Evolutionary conservation across 768 basidiomycete species (phyloP).

Genomic region (Coprinellus aureogranulatus): DNA sequence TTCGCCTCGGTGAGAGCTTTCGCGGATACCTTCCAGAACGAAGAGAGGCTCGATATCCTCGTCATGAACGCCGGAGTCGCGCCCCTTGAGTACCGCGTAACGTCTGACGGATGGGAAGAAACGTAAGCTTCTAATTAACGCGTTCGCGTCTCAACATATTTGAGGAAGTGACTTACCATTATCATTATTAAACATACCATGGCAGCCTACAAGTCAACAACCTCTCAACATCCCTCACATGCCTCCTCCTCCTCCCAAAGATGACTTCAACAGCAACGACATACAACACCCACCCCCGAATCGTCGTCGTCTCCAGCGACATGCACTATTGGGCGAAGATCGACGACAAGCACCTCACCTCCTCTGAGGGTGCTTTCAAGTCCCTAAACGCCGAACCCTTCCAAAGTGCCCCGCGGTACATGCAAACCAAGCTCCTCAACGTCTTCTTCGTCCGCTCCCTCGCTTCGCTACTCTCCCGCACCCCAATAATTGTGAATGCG

Average conservation of each 20-base stretch:
- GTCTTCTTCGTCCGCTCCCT: slow-evolving; percentile 40
- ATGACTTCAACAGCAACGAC: slow-evolving; percentile 33
- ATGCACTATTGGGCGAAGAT: slow-evolving; percentile 29
- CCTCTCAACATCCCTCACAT: slow-evolving; percentile 35
- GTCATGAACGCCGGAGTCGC: slow-evolving; percentile 41
- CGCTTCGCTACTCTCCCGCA: slow-evolving; percentile 25
- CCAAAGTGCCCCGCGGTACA: no score
- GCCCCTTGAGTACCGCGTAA: slow-evolving; percentile 11
- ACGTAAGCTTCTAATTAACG: slow-evolving; percentile 26
- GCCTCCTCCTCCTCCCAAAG: slow-evolving; percentile 38
- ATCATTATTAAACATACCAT: neutral
- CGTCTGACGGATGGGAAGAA: slow-evolving; percentile 44
- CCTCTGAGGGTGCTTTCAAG: no score
- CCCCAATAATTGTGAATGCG: slow-evolving; percentile 32
- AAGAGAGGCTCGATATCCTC: slow-evolving; percentile 39
- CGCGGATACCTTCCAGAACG: slow-evolving; percentile 30
- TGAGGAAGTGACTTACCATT: no score
- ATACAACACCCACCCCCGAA: slow-evolving; percentile 23
- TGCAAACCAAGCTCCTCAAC: slow-evolving; percentile 28
- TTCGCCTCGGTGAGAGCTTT: slow-evolving; percentile 40
- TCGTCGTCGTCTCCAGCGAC: slow-evolving; percentile 42
- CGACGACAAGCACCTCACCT: no score
- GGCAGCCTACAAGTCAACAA: slow-evolving; percentile 45
- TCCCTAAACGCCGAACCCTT: slow-evolving; percentile 20
- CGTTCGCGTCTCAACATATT: no score